These are phyloP conservation scores for Calonectria montana DNA, from an alignment of 2,329 filamentous ascomycete genomes.

Conservation along the genomic window DNA sequence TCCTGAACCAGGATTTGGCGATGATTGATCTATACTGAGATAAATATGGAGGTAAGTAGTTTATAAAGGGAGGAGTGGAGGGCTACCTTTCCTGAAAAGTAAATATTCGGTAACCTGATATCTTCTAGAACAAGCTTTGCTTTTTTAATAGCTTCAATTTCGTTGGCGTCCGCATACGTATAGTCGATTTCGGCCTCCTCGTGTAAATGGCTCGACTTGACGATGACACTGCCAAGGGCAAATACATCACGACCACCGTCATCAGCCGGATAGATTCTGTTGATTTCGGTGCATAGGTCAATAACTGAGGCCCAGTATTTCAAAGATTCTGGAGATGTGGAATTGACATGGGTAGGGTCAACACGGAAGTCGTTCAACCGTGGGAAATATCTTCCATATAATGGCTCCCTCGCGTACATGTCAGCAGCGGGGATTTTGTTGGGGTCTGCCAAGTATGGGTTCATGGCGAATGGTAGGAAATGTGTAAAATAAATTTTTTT, in stretches of 20 bases:
- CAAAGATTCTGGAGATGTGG: neutral
- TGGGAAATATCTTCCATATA: neutral
- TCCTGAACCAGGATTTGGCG: conserved; percentile 52
- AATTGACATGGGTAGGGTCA: neutral
- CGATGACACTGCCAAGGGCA: conserved; percentile 52
- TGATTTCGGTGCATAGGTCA: neutral
- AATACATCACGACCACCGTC: conserved; percentile 55
- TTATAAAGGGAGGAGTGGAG: too few relatives aligned
- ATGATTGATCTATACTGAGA: conserved; percentile 46
- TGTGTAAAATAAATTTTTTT: too few relatives aligned
- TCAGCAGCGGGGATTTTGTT: neutral
- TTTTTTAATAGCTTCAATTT: conserved; percentile 48
- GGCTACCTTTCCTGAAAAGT: conserved; percentile 54
- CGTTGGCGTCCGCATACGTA: conserved; percentile 55
- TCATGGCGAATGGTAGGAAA: neutral
- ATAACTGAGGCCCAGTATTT: neutral
- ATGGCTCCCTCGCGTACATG: neutral
- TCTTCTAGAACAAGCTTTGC: conserved; percentile 42
- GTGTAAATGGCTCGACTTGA: conserved; percentile 52
- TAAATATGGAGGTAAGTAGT: neutral
- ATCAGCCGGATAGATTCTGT: neutral
- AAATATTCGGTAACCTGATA: conserved; percentile 50
- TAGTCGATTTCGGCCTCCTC: conserved; percentile 42
- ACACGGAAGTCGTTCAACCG: neutral
- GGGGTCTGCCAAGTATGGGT: neutral